These are phyloP conservation scores for Mayamaea pseudoterrestris DNA, from an alignment of 108 stramenopile genomes.

Conservation along the genomic window DNA sequence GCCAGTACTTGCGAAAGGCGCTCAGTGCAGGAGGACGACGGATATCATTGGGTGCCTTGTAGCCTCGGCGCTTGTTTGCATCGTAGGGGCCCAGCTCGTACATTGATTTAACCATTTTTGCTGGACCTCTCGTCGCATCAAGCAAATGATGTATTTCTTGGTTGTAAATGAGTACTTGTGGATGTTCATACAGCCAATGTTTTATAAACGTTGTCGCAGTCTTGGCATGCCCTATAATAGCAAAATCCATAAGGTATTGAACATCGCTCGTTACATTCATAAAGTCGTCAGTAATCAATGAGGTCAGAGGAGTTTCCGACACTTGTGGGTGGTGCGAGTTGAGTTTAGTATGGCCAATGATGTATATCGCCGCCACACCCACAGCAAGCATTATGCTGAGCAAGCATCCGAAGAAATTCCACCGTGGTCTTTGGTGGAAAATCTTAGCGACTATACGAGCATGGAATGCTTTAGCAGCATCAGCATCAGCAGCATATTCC, in stretches of 20 bases:
- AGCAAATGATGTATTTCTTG: background rate
- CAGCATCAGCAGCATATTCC: too few species aligned
- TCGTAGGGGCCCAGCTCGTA: background rate
- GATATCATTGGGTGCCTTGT: conserved; percentile 8
- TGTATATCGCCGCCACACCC: too few species aligned
- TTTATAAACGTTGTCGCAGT: background rate
- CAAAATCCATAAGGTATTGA: background rate
- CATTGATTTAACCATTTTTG: background rate
- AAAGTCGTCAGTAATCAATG: background rate
- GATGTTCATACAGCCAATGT: background rate
- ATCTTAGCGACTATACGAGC: too few species aligned
- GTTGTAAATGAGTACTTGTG: background rate
- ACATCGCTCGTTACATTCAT: background rate
- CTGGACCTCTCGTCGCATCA: background rate
- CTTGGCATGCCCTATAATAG: conserved; percentile 1
- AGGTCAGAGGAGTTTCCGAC: background rate
- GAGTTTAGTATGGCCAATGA: conserved; percentile 19
- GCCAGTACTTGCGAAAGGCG: conserved; percentile 12
- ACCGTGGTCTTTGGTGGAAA: too few species aligned
- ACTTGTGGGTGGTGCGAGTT: too few species aligned
- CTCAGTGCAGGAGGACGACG: conserved; percentile 2
- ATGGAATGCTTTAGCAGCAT: too few species aligned
- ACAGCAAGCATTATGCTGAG: too few species aligned
- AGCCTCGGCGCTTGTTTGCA: conserved; percentile 11
- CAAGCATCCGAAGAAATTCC: too few species aligned